Percentiles rank a stretch among this genome's conserved stretches.
phyloP scores from a whole-genome alignment of 1,284 basidiomycete species.

The Singerocomus rubriflavus region DNA sequence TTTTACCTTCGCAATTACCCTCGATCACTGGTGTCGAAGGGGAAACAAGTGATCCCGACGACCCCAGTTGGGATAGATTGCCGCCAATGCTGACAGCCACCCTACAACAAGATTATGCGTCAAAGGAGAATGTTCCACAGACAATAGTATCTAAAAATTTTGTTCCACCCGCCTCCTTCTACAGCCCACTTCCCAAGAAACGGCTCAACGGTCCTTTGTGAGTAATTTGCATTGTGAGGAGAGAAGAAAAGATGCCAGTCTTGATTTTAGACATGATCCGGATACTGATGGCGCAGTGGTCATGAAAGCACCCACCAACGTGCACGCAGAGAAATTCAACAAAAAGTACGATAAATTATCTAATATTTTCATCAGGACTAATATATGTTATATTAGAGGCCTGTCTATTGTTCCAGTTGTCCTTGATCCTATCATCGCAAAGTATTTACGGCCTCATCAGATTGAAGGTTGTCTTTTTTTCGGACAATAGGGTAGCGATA shows the following conservation, averaged over 20 bases:
- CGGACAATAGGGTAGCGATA: not conserved
- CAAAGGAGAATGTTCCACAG: constrained; percentile 26
- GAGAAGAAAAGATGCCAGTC: not conserved
- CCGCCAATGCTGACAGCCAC: not conserved
- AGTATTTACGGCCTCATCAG: constrained; percentile 86
- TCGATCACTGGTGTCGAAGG: constrained; percentile 37
- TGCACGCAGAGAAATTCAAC: constrained; percentile 68
- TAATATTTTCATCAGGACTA: constrained; percentile 7
- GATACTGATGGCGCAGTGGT: constrained; percentile 75
- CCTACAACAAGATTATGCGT: constrained; percentile 5
- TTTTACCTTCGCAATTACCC: constrained; percentile 51
- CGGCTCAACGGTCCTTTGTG: constrained; percentile 56
- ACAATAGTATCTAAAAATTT: constrained; percentile 36
- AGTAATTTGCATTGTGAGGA: constrained; percentile 18
- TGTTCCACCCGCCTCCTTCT: constrained; percentile 61
- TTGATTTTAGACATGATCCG: constrained; percentile 62
- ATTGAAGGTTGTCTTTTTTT: constrained; percentile 60
- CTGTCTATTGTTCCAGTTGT: constrained; percentile 80
- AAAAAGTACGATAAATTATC: constrained; percentile 51
- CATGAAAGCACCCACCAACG: constrained; percentile 76
- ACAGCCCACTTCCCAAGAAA: constrained; percentile 44
- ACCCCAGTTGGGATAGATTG: constrained; percentile 4
- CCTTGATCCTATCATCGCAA: constrained; percentile 84
- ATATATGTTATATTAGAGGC: constrained; percentile 38
- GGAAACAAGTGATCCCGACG: constrained; percentile 20